phyloP scores from a whole-genome alignment of 345 rosid species.

The Erysimum cheiranthoides region DNA sequence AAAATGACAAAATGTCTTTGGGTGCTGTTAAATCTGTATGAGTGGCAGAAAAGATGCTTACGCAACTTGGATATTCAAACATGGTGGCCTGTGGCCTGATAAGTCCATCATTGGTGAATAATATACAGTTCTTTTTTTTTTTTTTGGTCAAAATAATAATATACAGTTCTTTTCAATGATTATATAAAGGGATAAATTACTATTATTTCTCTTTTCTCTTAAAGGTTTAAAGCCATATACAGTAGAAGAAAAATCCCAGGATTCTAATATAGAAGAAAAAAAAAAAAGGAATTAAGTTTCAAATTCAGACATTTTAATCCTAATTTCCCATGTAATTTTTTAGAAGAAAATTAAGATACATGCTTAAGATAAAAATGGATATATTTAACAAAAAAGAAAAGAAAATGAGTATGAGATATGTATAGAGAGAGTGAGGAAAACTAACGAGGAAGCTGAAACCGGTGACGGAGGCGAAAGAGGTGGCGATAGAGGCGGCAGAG shows the following conservation, averaged over 20 bases:
- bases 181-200: background rate
- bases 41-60: conserved; percentile 34
- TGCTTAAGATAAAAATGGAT: background rate
- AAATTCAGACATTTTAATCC: background rate
- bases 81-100: conserved; percentile 33
- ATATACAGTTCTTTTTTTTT: too few species aligned
- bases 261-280: background rate
- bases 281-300: too few species aligned
- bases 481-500: conserved; percentile 57
- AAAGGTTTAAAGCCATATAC: background rate
- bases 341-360: background rate
- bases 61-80: conserved; percentile 37
- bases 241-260: background rate
- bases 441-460: conserved; percentile 59
- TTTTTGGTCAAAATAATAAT: too few species aligned
- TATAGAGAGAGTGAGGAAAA: conserved; percentile 10
- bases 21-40: background rate
- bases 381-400: background rate
- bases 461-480: conserved; percentile 55
- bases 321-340: background rate
- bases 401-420: background rate
- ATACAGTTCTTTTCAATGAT: background rate
- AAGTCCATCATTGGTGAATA: background rate
- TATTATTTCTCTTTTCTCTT: background rate
- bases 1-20: conserved; percentile 1